Evolutionary conservation across 2,329 filamentous ascomycete species (phyloP).

Genomic region (Metarhizium humberi): DNA sequence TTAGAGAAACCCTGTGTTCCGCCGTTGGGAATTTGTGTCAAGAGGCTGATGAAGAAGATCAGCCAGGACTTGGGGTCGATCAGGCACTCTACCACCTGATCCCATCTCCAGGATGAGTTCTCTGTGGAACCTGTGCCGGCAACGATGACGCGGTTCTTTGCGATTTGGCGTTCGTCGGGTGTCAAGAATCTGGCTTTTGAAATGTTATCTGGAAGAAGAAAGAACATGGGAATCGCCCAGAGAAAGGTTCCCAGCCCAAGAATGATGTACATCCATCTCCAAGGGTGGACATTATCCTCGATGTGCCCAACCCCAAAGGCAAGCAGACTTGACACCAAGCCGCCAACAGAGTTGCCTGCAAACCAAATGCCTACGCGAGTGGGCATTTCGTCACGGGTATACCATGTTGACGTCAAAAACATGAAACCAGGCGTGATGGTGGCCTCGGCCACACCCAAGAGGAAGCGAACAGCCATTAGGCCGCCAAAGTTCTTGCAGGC

Average conservation of each 20-base stretch:
- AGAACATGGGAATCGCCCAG: constrained; percentile 38
- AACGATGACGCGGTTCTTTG: constrained; percentile 34
- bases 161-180: constrained; percentile 39
- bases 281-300: constrained; percentile 33
- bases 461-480: constrained; percentile 35
- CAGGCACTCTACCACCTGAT: constrained; percentile 44
- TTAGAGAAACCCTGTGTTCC: constrained; percentile 52
- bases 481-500: constrained; percentile 31
- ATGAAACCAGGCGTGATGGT: constrained; percentile 44
- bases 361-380: constrained; percentile 47
- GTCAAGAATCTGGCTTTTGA: constrained; percentile 49
- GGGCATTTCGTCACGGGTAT: constrained; percentile 35
- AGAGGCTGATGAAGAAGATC: constrained; percentile 41
- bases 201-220: constrained; percentile 43
- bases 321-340: constrained; percentile 37
- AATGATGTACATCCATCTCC: constrained; percentile 51
- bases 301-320: constrained; percentile 50
- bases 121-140: constrained; percentile 43
- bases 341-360: constrained; percentile 38
- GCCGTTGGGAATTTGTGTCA: constrained; percentile 52
- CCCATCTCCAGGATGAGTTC: constrained; percentile 36
- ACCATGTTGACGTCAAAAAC: constrained; percentile 44
- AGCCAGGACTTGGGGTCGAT: constrained; percentile 52
- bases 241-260: constrained; percentile 41
- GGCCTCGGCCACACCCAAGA: constrained; percentile 45